Percentiles rank a stretch among this genome's conserved stretches.
These are phyloP conservation scores for Mortierella antarctica DNA, from an alignment of 192 early-diverging fungal genomes.

Conservation along the genomic window DNA sequence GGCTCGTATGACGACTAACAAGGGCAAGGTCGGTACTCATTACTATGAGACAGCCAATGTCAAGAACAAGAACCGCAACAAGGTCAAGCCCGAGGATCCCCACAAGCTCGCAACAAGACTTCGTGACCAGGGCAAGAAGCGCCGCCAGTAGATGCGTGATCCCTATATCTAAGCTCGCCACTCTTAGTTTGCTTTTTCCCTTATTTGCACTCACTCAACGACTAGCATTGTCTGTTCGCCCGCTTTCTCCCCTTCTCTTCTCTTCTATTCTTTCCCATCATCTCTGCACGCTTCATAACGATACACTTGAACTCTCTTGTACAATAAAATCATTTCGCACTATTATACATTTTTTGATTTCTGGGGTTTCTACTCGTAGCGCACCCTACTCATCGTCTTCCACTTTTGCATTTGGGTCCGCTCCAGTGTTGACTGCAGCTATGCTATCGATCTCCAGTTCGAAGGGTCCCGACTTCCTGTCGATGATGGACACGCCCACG, in stretches of 20 bases:
- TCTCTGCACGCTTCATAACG: not conserved
- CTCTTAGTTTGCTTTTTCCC: not conserved
- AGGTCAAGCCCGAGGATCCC: constrained; percentile 76
- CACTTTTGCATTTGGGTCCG: constrained; percentile 64
- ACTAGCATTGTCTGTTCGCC: not conserved
- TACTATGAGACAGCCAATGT: constrained; percentile 95
- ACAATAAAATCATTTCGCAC: constrained; percentile 13
- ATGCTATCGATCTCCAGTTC: constrained; percentile 91
- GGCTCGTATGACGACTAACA: constrained; percentile 91
- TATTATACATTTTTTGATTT: not conserved
- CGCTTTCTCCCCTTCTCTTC: not conserved
- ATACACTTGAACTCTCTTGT: constrained; percentile 6
- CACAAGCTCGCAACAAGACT: constrained; percentile 61
- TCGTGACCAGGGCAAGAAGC: constrained; percentile 57
- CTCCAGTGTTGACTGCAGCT: constrained; percentile 89
- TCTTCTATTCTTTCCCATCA: not conserved
- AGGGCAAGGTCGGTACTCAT: constrained; percentile 89
- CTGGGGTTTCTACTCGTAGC: not conserved
- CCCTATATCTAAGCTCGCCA: not conserved
- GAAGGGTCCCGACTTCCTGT: constrained; percentile 87
- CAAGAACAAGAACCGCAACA: constrained; percentile 93
- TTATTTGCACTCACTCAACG: constrained; percentile 6
- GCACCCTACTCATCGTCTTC: constrained; percentile 17
- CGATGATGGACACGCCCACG: constrained; percentile 88
- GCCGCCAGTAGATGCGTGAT: constrained; percentile 29